Conservation (phyloP, 176 grass and related monocot genomes). For the Panicum miliaceum region DNA sequence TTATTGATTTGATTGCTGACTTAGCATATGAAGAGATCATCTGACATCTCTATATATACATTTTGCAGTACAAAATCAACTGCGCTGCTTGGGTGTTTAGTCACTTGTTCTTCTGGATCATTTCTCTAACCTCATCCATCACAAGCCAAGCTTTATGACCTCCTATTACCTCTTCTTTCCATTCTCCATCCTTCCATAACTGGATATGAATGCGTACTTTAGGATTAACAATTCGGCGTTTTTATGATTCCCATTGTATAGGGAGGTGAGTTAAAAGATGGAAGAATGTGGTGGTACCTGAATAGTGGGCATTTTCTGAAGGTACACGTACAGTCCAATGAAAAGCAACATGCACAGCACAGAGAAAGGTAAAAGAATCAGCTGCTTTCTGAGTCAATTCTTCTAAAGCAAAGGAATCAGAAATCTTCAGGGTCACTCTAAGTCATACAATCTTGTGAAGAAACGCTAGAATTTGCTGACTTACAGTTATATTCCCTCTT, state of each 20-base stretch:
- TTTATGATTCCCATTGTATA: neutral
- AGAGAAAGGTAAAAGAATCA: conserved; percentile 1
- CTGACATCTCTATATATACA: conserved; percentile 36
- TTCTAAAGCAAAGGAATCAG: neutral
- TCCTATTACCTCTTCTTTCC: conserved; percentile 81
- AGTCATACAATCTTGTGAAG: neutral
- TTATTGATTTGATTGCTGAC: conserved; percentile 25
- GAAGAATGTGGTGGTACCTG: conserved; percentile 57
- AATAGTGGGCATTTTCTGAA: conserved; percentile 99
- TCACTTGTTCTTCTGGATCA: conserved; percentile 85
- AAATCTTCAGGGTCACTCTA: neutral
- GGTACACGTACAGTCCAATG: neutral
- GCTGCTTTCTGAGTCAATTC: neutral
- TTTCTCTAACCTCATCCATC: conserved; percentile 96
- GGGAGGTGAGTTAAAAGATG: neutral
- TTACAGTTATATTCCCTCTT: conserved; percentile 89
- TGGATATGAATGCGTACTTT: conserved; percentile 30
- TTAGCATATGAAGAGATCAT: conserved; percentile 11
- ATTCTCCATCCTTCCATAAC: conserved; percentile 98
- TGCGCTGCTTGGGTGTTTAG: neutral
- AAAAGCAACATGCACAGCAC: neutral
- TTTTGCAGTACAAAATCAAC: neutral
- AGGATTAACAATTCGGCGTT: neutral
- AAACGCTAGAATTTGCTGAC: neutral
- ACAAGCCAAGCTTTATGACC: conserved; percentile 98